Percentiles rank a stretch among this genome's conserved stretches.
Evolutionary conservation across 2,329 filamentous ascomycete species (phyloP).

Genomic region (Cladosporium sp.): DNA sequence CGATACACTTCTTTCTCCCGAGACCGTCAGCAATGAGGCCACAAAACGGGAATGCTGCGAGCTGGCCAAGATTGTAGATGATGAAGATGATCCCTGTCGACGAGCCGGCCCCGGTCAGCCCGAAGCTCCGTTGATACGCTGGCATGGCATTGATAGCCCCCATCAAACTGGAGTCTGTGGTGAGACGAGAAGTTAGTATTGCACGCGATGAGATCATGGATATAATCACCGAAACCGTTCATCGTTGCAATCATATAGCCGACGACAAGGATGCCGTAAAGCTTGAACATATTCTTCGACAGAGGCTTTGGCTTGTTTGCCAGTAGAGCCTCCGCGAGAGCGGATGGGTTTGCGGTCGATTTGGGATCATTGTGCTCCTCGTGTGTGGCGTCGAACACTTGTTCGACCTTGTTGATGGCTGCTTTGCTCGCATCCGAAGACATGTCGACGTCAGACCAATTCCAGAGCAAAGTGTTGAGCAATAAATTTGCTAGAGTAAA

Average conservation of each 20-base stretch:
- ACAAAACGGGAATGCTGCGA: slow-evolving; percentile 42
- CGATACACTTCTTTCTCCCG: slow-evolving; percentile 51
- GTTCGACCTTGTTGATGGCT: background rate
- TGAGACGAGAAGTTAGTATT: no score
- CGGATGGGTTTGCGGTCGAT: background rate
- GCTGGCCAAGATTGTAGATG: slow-evolving; percentile 43
- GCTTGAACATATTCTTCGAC: slow-evolving; percentile 30
- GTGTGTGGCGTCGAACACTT: background rate
- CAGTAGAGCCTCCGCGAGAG: slow-evolving; percentile 29
- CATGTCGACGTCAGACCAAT: no score
- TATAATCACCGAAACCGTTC: background rate
- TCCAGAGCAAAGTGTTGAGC: no score
- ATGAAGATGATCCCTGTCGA: slow-evolving; percentile 40
- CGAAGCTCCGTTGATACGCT: slow-evolving; percentile 46
- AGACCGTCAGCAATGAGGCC: slow-evolving; percentile 33
- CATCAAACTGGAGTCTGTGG: slow-evolving; percentile 31
- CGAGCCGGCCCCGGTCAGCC: slow-evolving; percentile 40
- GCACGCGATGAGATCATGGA: no score
- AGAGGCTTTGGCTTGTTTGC: slow-evolving; percentile 30
- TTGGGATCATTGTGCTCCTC: background rate
- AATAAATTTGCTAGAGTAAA: no score
- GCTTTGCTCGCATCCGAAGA: background rate
- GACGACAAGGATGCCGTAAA: slow-evolving; percentile 21
- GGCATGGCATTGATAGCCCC: slow-evolving; percentile 48
- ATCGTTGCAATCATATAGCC: background rate